Evolutionary conservation across 208 protist genomes (phyloP), one percentile per base, ranked within the genome.

Genomic region (Naegleria fowleri): DNA sequence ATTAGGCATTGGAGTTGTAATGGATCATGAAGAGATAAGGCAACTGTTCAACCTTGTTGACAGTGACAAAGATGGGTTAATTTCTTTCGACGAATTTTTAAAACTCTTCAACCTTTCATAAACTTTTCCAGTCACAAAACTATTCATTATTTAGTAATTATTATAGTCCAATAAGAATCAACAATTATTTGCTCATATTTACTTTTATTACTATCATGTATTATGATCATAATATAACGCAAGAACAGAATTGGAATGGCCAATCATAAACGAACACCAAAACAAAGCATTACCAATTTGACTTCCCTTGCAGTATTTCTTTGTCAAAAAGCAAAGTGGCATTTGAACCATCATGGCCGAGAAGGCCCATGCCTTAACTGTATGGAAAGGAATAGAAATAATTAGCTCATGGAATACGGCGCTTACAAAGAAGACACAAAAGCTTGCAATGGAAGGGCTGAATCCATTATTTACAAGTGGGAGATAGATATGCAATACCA

Each of bases 341-440:
- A 91, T 85, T 88, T 91, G 90, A 3, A 51, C 33, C 7, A 91
- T 52, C 90, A 91, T 91, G 2, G 55, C 90, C 39, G 11, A 51
- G 48, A 91, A 91, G 25, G 59, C 67, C 90, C 58, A 91, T n/a
- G 51, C 16, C 13, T 91, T 85, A 13, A 84, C 6, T 2, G 5
- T 91, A 43, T 33, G 11, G 38, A 91, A 91, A 11, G 90, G 59
- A 55, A 91, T 38, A 55, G 22, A 40, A 87, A 91, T 36, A 6
- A 85, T 36, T 6, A 91, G 2, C 48, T 91, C 90, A 33, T 91
- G 90, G 38, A 51, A 84, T 11, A 91, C 4, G 40, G 84, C 90
- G 85, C 16, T 38, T 1, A 91, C 85, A 75, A 88, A 87, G 16
- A 91, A 91, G 11, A 91, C 85, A 43, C n/a, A 43, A 51, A 84